Base-by-base conservation (phyloP, 768 basidiomycete species). In the Pilatotrama ljubarskyi region DNA sequence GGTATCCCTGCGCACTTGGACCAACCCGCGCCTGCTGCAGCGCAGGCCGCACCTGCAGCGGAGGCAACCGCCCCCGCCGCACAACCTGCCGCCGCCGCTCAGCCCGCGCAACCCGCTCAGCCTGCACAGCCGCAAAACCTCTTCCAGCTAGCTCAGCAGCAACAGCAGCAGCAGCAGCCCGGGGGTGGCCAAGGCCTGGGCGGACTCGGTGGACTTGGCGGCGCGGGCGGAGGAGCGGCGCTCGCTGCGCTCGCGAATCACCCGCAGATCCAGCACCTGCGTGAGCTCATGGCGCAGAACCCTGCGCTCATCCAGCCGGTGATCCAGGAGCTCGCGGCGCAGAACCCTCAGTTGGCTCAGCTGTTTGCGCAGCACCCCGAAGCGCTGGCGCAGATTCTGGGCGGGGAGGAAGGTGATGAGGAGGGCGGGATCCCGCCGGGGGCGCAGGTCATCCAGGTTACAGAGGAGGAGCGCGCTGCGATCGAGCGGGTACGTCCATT, bases 71-170 rank as follows among this genome's bases (percentile, higher is more conserved):
- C 76, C 0, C 67, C 79, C 42, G 69, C 75, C 22, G 69, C 78
- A 6, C 73, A 77, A 17, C 68, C 80, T 29, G 72, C 81, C 8
- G 68, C 77, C 2, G 66, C 75, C 41, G 51, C 62, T 37, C 67
- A 73, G 24, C 65, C 75, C 13, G 71, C 75, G 2, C 70, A 70
- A 18, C 68, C 75, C 25, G 68, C 76, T n/a, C 46, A 47, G 8
- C 68, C 74, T 17, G 66, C 75, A 10, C 61, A 77, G 58, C 86
- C 87, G 24, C 93, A 94, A 70, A 96, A 96, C 72, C 79, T 96
- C 47, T 95, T 96, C 75, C 91, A 91, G 86, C 82, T 90, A 59
- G 90, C 89, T 18, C 89, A 90, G 61, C 87, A 88, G 58, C 86
- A 85, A 26, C 85, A 84, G 44, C 85, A 85, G 59, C 80, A 82